A percentile compares a stretch with the other conserved stretches of the same genome.
These are phyloP conservation scores for Phytophthora pisi DNA, from an alignment of 352 stramenopile species.

Conservation along the genomic window DNA sequence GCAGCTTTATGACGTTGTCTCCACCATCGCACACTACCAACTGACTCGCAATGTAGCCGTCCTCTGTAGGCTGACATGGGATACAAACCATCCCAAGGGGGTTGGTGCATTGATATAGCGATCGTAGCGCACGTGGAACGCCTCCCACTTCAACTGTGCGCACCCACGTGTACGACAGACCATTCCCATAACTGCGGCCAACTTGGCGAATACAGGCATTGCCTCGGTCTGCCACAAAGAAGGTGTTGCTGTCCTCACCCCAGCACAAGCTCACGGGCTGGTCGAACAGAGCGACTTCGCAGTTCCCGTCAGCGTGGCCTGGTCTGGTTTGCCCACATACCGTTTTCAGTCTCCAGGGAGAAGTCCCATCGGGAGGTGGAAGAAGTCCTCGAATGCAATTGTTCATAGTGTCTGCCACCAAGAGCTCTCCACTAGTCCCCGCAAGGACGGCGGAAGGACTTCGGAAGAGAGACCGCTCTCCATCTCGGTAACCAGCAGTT, in stretches of 20 bases:
- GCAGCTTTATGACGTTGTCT: conserved; percentile 33
- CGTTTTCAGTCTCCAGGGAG: conserved; percentile 34
- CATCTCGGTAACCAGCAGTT: conserved; percentile 37
- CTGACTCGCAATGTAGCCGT: background rate
- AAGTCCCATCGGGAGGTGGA: conserved; percentile 8
- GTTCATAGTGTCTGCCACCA: conserved; percentile 66
- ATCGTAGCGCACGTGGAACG: conserved; percentile 13
- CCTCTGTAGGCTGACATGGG: background rate
- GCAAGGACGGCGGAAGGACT: conserved; percentile 43
- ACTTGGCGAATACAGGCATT: conserved; percentile 55
- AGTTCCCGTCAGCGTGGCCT: conserved; percentile 43
- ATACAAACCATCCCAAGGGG: conserved; percentile 34
- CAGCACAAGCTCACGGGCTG: conserved; percentile 46
- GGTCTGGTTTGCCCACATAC: conserved; percentile 34
- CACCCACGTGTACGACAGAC: conserved; percentile 41
- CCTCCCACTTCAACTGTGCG: conserved; percentile 47
- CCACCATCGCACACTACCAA: conserved; percentile 34
- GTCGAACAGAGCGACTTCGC: conserved; percentile 39
- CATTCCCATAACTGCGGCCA: conserved; percentile 32
- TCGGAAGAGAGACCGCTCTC: conserved; percentile 45
- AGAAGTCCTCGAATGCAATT: conserved; percentile 55
- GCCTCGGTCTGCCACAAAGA: conserved; percentile 52
- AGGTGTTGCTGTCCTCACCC: conserved; percentile 22
- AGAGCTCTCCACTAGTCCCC: conserved; percentile 33
- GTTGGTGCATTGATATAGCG: conserved; percentile 5